phyloP scores from a whole-genome alignment of 495 filamentous ascomycete genomes.

The Cercophora newfieldiana region DNA sequence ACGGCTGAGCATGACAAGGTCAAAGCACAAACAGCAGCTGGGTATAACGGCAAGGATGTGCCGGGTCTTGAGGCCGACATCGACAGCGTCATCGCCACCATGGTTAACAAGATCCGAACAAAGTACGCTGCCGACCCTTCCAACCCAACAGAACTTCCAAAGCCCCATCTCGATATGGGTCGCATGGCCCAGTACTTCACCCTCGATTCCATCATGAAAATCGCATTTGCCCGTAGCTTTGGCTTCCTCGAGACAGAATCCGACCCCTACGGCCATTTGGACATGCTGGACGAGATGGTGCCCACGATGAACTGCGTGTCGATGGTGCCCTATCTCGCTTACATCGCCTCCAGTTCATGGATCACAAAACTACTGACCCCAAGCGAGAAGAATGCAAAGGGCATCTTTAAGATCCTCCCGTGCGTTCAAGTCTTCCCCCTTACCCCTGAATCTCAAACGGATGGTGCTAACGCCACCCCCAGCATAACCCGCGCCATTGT shows the following conservation, averaged over 20 bases:
- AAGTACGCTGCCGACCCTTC: slow-evolving; percentile 31
- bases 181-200: slow-evolving; percentile 49
- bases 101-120: slow-evolving; percentile 42
- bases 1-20: slow-evolving; percentile 41
- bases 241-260: slow-evolving; percentile 46
- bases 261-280: slow-evolving; percentile 52
- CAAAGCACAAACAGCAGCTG: slow-evolving; percentile 39
- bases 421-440: neutral
- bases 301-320: slow-evolving; percentile 28
- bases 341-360: slow-evolving; percentile 39
- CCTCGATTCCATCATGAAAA: slow-evolving; percentile 49
- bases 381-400: slow-evolving; percentile 15
- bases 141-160: slow-evolving; percentile 20
- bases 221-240: slow-evolving; percentile 56
- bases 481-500: neutral
- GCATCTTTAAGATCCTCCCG: neutral
- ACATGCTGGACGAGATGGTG: slow-evolving; percentile 35
- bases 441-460: neutral
- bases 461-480: neutral
- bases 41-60: slow-evolving; percentile 55
- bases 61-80: slow-evolving; percentile 46
- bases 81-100: slow-evolving; percentile 40
- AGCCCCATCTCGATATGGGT: slow-evolving; percentile 44
- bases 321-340: slow-evolving; percentile 34
- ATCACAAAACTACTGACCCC: slow-evolving; percentile 56